Evolutionary conservation across 2,329 filamentous ascomycete genomes (phyloP).

Genomic region (Fusarium miscanthi): DNA sequence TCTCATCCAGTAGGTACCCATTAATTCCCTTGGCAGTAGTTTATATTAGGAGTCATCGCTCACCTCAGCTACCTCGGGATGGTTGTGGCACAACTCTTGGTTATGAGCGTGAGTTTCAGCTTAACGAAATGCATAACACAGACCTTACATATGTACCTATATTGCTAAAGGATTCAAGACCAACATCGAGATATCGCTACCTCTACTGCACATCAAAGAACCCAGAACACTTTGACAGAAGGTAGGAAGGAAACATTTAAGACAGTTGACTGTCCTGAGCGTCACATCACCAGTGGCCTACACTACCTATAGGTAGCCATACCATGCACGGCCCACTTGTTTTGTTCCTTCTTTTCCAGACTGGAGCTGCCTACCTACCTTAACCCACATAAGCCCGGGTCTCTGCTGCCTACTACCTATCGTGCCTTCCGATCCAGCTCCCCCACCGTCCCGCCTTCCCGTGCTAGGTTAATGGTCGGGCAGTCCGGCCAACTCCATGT

Average conservation of each 20-base stretch:
- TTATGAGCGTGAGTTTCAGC: not conserved
- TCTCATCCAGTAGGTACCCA: not conserved
- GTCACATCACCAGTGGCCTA: not conserved
- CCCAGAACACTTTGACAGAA: not conserved
- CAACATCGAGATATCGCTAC: too few species aligned
- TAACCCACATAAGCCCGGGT: not conserved
- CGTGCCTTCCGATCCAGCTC: constrained; percentile 31
- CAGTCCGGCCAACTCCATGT: constrained; percentile 11
- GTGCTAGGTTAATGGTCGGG: constrained; percentile 20
- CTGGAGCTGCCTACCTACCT: not conserved
- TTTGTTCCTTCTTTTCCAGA: not conserved
- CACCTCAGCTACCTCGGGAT: too few species aligned
- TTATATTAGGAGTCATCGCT: not conserved
- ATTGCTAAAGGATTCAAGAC: not conserved
- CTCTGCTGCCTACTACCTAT: constrained; percentile 23
- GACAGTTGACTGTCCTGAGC: not conserved
- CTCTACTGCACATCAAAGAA: not conserved
- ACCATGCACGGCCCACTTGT: not conserved
- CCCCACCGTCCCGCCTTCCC: constrained; percentile 32
- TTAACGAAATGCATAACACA: not conserved
- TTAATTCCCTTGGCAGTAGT: not conserved
- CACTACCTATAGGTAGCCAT: not conserved
- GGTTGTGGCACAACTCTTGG: not conserved
- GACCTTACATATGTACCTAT: not conserved
- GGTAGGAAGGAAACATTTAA: not conserved